Percentiles rank a stretch among this genome's conserved stretches.
Conservation (phyloP, 805 yeast species). For the Zygosaccharomyces gambellarensis region DNA sequence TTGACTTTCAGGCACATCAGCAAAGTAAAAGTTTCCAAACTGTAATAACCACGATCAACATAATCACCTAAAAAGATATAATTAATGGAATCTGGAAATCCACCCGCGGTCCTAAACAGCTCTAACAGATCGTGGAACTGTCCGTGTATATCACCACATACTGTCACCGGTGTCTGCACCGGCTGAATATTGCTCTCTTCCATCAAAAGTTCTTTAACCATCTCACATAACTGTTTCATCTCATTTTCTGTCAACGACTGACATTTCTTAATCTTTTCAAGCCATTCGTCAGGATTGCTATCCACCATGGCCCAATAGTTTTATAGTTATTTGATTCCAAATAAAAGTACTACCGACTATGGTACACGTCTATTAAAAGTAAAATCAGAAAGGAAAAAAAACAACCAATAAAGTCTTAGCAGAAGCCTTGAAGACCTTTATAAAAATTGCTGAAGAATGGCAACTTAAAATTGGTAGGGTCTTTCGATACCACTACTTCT, state of each 20-base stretch:
- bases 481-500: background rate
- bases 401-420: background rate
- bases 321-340: background rate
- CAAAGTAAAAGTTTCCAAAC: conserved; percentile 88
- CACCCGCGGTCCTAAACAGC: conserved; percentile 85
- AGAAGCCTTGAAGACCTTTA: background rate
- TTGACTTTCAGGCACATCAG: conserved; percentile 90
- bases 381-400: background rate
- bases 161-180: conserved; percentile 88
- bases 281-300: conserved; percentile 94
- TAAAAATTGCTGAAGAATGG: background rate
- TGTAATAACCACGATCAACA: conserved; percentile 96
- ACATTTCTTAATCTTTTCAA: conserved; percentile 88
- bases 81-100: conserved; percentile 77
- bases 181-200: conserved; percentile 95
- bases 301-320: conserved; percentile 42
- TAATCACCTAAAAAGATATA: conserved; percentile 92
- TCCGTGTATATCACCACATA: conserved; percentile 97
- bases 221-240: conserved; percentile 94
- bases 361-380: background rate
- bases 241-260: conserved; percentile 83
- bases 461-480: background rate
- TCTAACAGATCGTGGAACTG: conserved; percentile 94
- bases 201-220: conserved; percentile 90
- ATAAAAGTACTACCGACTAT: background rate